A percentile compares a stretch with the other conserved stretches of the same genome.
These are phyloP conservation scores for Globisporangium orthogonon DNA, from an alignment of 352 stramenopile genomes.

Conservation along the genomic window DNA sequence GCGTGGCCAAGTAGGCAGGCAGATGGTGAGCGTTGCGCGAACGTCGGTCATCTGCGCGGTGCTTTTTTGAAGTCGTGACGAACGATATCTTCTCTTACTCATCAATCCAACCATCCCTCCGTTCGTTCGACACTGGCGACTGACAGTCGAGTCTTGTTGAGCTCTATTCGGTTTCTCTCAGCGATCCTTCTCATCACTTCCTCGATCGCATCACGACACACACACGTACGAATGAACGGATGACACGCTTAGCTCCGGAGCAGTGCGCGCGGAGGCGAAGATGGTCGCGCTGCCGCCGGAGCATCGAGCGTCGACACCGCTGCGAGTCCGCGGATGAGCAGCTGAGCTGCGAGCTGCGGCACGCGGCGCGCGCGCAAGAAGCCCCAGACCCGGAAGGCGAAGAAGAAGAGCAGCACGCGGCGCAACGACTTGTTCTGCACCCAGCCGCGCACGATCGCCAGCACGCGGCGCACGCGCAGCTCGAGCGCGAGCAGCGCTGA, in stretches of 20 bases:
- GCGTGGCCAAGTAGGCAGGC: slow-evolving; percentile 7
- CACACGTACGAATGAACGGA: not conserved
- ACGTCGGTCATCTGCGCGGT: not conserved
- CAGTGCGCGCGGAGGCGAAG: slow-evolving; percentile 1
- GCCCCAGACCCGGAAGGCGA: slow-evolving; percentile 41
- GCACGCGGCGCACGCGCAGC: slow-evolving; percentile 25
- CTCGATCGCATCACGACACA: not conserved
- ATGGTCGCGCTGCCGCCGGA: not conserved
- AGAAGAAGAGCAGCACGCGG: slow-evolving; percentile 40
- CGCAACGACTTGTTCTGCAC: slow-evolving; percentile 41
- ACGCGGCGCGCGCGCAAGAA: slow-evolving; percentile 40
- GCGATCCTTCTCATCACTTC: not conserved
- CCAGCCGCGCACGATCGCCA: slow-evolving; percentile 33
- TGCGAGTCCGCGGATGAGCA: slow-evolving; percentile 54
- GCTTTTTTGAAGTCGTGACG: not conserved
- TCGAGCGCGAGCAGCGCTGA: slow-evolving; percentile 44
- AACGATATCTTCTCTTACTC: not conserved
- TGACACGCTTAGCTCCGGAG: slow-evolving; percentile 3
- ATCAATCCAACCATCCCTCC: not conserved
- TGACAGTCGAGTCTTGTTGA: not conserved
- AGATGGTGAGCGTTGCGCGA: no score
- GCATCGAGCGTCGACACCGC: slow-evolving; percentile 48
- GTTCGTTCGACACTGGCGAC: not conserved
- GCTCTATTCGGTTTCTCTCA: not conserved
- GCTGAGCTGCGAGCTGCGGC: slow-evolving; percentile 50